These are phyloP conservation scores for Annona cherimola DNA, from an alignment of 164 flowering plant genomes.

Conservation along the genomic window DNA sequence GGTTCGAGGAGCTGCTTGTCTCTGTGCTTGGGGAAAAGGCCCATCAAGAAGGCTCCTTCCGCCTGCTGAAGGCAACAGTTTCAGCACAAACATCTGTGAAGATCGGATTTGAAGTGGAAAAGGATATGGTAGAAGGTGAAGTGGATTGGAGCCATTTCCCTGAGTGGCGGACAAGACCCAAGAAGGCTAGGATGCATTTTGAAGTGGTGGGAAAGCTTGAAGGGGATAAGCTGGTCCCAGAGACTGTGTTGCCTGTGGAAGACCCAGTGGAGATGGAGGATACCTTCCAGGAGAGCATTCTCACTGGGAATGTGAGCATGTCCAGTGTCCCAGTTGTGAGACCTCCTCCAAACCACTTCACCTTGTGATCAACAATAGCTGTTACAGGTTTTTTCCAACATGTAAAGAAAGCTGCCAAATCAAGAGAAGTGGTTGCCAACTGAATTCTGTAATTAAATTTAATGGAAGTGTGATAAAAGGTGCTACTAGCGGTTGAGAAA, in stretches of 20 bases:
- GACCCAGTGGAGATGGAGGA: constrained; percentile 59
- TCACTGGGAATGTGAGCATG: constrained; percentile 50
- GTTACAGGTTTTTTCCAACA: background rate
- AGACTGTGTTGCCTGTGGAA: constrained; percentile 56
- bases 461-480: no score
- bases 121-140: constrained; percentile 59
- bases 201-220: constrained; percentile 92
- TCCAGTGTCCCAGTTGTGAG: constrained; percentile 45
- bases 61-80: constrained; percentile 68
- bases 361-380: constrained; percentile 25
- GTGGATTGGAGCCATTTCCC: constrained; percentile 41
- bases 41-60: constrained; percentile 56
- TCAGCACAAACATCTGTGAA: constrained; percentile 84
- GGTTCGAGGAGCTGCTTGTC: constrained; percentile 61
- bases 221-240: constrained; percentile 69
- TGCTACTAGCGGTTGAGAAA: no score
- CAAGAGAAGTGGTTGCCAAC: background rate
- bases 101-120: constrained; percentile 73
- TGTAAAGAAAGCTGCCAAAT: background rate
- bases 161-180: constrained; percentile 84
- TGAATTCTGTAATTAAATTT: no score
- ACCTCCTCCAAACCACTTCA: constrained; percentile 47
- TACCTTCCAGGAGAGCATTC: constrained; percentile 40
- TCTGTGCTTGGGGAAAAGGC: constrained; percentile 71
- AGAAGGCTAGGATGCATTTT: constrained; percentile 62